Evolutionary conservation across 352 stramenopile genomes (phyloP), one percentile per base, ranked within the genome.

Genomic region (Phytopythium ostracodes): DNA sequence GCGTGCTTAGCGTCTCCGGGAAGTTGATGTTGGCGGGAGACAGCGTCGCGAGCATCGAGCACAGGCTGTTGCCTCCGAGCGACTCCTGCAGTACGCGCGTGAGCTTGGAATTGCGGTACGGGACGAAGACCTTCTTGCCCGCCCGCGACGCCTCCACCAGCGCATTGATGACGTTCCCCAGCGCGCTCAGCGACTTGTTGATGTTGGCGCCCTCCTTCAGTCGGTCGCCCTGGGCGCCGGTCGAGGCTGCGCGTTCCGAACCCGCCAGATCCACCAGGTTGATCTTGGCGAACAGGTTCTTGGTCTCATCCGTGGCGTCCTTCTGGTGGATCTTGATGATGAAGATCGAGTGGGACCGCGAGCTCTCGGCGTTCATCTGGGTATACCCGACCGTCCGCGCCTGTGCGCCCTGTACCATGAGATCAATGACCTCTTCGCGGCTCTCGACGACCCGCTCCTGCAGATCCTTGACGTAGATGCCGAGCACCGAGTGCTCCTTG

Each of bases 321-420:
- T 97, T 98, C 62, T 98, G 83, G 70, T 98, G 79, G 65, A 98
- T 97, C 62, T 96, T 97, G 55, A 98, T 96, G n/a, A 95, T 94
- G 62, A 98, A 98, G 55, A 98, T 96, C 20, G 87, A 97, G 67
- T 98, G 96, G n/a, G 91, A 98, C 27, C 96, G 84, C 24, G 86
- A 97, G 51, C 83, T 96, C 38, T 96, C 84, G 2, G 87, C 73
- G 62, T 98, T 98, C 93, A 98, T 98, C 63, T 97, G 79, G 20
- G 96, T 98, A 33, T 87, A 88, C 3, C 84, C 84, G 8, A 94
- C 84, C 0, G 84, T 93, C 56, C 85, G 64, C 17, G 81, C 86
- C 29, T 82, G 71, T 2, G 82, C 71, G 8, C 85, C 87, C 56
- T 91, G 68, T 3, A 74, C 49, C 84, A 96, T 93, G 27, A 94